Conservation (phyloP, 1,139 yeast genomes). For the Blastobotrys malaysiensis region DNA sequence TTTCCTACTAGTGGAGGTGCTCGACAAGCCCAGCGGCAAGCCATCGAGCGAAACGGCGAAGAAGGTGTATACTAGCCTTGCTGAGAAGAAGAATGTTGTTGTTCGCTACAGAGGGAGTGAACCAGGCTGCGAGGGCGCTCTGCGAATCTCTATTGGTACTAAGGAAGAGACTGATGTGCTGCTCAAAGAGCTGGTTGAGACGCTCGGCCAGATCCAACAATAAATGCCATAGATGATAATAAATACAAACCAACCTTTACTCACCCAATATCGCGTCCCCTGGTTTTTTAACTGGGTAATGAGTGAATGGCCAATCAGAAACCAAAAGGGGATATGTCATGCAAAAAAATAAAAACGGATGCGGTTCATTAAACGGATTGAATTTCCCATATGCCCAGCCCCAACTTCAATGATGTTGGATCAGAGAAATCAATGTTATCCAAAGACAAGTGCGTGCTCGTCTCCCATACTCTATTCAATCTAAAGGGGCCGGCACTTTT, state of each 20-base stretch:
- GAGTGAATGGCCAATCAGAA: background rate
- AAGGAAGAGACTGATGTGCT: slow-evolving; percentile 59
- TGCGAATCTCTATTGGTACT: slow-evolving; percentile 86
- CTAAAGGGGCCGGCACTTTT: slow-evolving; percentile 9
- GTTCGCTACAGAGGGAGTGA: slow-evolving; percentile 89
- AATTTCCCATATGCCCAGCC: slow-evolving; percentile 48
- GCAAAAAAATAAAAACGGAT: too few species aligned
- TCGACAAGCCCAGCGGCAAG: slow-evolving; percentile 48
- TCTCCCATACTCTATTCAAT: slow-evolving; percentile 22
- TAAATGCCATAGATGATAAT: background rate
- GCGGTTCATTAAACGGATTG: slow-evolving; percentile 8
- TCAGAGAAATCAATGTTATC: slow-evolving; percentile 40
- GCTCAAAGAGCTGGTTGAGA: slow-evolving; percentile 45
- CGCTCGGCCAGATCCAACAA: slow-evolving; percentile 31
- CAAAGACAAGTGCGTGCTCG: slow-evolving; percentile 22
- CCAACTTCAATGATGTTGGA: slow-evolving; percentile 46
- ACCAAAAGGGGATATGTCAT: background rate
- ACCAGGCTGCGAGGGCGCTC: slow-evolving; percentile 79
- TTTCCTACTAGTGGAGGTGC: slow-evolving; percentile 67
- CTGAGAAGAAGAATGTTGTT: slow-evolving; percentile 69
- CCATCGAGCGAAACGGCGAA: slow-evolving; percentile 71
- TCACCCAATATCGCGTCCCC: background rate
- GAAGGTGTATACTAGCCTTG: slow-evolving; percentile 60
- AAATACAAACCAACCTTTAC: slow-evolving; percentile 1
- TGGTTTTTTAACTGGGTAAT: background rate